Conservation (phyloP, 2,329 filamentous ascomycete genomes). For the Zarea fungicola region DNA sequence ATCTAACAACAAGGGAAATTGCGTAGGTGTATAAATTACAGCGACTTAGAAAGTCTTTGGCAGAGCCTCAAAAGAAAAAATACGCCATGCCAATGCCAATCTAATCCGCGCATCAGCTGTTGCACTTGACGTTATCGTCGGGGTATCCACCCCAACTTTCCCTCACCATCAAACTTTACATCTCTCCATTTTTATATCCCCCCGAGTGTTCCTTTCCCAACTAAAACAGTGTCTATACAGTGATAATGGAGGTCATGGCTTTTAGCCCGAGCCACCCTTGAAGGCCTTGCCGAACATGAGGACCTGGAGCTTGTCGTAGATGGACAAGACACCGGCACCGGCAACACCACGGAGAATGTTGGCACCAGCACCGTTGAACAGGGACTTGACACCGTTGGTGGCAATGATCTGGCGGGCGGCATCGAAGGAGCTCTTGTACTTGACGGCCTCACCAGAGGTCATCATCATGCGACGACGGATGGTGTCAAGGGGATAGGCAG, state of each 20-base stretch:
- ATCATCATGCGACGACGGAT: slow-evolving; percentile 99
- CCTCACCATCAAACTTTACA: slow-evolving; percentile 42
- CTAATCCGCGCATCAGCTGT: slow-evolving; percentile 41
- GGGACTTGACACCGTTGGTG: slow-evolving; percentile 95
- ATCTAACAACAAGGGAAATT: slow-evolving; percentile 43
- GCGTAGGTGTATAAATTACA: slow-evolving; percentile 60
- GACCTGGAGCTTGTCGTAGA: slow-evolving; percentile 99
- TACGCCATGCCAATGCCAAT: slow-evolving; percentile 46
- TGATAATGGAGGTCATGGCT: slow-evolving; percentile 27
- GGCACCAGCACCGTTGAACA: slow-evolving; percentile 99
- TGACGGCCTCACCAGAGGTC: slow-evolving; percentile 95
- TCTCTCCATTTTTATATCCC: slow-evolving; percentile 38
- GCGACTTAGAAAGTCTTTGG: slow-evolving; percentile 45
- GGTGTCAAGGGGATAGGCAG: slow-evolving; percentile 99
- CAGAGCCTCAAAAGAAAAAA: slow-evolving; percentile 38
- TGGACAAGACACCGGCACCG: slow-evolving; percentile 99
- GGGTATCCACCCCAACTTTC: slow-evolving; percentile 36
- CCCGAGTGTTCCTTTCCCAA: slow-evolving; percentile 18
- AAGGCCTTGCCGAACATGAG: slow-evolving; percentile 99
- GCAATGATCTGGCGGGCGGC: slow-evolving; percentile 94
- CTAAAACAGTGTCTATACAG: slow-evolving; percentile 38
- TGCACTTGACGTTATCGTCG: slow-evolving; percentile 32
- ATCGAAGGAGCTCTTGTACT: slow-evolving; percentile 97
- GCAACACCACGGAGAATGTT: slow-evolving; percentile 99
- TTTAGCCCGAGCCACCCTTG: slow-evolving; percentile 61